A percentile compares a stretch with the other conserved stretches of the same genome.
These are phyloP conservation scores for Hansenula lynferdii DNA, from an alignment of 1,139 yeast species.

Conservation along the genomic window DNA sequence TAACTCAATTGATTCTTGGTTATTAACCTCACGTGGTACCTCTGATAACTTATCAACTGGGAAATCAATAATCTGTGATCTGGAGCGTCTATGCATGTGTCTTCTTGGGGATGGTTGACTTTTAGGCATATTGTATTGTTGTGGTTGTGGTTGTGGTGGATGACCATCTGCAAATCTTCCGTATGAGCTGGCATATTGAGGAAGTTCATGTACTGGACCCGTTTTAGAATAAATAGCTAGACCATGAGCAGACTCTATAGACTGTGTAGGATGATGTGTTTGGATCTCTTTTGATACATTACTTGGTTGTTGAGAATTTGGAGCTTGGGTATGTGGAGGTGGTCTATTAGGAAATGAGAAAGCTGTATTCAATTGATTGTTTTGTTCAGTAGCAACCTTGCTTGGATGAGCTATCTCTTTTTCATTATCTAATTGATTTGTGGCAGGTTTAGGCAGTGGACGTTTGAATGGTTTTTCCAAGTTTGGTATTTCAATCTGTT, in stretches of 20 bases:
- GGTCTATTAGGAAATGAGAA: constrained; percentile 18
- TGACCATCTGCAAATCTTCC: constrained; percentile 3
- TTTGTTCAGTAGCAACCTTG: constrained; percentile 16
- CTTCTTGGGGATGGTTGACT: too few relatives aligned
- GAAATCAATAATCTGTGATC: constrained; percentile 9
- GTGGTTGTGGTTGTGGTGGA: background rate
- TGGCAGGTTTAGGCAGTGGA: background rate
- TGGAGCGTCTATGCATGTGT: constrained; percentile 15
- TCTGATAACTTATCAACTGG: background rate
- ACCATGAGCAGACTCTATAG: background rate
- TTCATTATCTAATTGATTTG: constrained; percentile 16
- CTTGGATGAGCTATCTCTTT: constrained; percentile 21
- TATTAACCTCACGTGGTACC: background rate
- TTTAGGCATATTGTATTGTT: too few relatives aligned
- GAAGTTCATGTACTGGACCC: background rate
- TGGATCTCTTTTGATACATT: background rate
- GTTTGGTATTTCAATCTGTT: constrained; percentile 15
- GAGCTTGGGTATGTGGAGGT: background rate
- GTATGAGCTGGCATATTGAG: background rate
- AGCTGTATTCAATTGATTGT: constrained; percentile 17
- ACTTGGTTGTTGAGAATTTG: background rate
- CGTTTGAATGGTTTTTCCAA: constrained; percentile 3
- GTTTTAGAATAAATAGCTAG: background rate
- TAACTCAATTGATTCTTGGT: background rate
- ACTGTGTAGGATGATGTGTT: background rate